Evolutionary conservation across 495 filamentous ascomycete genomes (phyloP), one percentile per base, ranked within the genome.

Genomic region (Lophiostoma macrostomum): DNA sequence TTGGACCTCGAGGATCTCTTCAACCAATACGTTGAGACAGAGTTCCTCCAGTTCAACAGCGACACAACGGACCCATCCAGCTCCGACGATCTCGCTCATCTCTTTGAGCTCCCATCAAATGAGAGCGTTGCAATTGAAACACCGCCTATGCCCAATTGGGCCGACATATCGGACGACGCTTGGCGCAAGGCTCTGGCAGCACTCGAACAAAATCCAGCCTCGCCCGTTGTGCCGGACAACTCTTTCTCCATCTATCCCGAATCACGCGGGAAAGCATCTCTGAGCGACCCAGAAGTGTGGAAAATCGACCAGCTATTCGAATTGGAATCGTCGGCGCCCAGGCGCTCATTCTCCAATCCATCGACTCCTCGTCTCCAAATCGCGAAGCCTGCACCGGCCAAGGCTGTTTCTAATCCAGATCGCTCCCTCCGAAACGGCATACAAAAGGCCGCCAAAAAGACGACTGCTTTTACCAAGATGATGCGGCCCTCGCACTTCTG

Each of bases 1-100:
- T 61, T 66, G 16, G 67, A 67, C 41, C 34, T 53, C 30, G 66
- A 72, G 41, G 62, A 66, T 58, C 65, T 72, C 61, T 69, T 72
- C 66, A 62, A 71, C 30, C 65, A 70, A 39, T 69, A 69, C 48
- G 58, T 71, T 40, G 67, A 72, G 40, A 56, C 58, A 37, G 67
- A 66, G 40, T 60, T 55, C 10, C 68, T 72, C 53, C 63, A 60
- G 34, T 60, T 66, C 50, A 64, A 60, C 35, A 52, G 56, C 16
- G 51, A 42, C 42, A 55, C 42, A 10, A 42, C 28, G 31, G 65
- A 64, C 34, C 62, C 60, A 36, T 61, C 56, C 41, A 64, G 64
- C 57, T 63, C 62, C 24, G 60, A 57, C 50, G 49, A 66, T 39
- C 39, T 67, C 1, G 59, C 64, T 34, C 50, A 68, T 52, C 63